A percentile compares a stretch with the other conserved stretches of the same genome.
phyloP scores from a whole-genome alignment of 257 asterid species.

The Marsdenia floribunda region DNA sequence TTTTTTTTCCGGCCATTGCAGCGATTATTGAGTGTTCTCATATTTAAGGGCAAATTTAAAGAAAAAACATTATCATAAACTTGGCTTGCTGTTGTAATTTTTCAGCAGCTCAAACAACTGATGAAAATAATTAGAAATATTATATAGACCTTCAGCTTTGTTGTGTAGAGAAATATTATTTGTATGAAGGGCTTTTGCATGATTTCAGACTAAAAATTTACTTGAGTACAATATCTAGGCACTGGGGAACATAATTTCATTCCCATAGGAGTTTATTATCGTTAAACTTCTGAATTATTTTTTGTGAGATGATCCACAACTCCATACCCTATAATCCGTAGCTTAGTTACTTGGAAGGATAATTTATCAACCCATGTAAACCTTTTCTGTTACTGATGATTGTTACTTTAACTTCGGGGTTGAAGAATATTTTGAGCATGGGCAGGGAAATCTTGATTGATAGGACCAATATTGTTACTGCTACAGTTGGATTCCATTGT shows the following conservation, averaged over 20 bases:
- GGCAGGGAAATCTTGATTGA: neutral
- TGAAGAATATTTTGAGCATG: neutral
- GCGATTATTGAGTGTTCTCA: neutral
- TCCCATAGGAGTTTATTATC: neutral
- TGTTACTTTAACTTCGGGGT: neutral
- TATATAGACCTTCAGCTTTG: neutral
- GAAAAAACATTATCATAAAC: too few relatives aligned
- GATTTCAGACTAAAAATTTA: neutral
- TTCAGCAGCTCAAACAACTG: neutral
- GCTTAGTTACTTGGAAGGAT: neutral
- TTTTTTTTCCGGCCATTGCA: neutral
- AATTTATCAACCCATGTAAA: neutral
- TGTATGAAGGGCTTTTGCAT: neutral
- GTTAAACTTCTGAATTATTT: neutral
- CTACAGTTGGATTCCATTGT: neutral
- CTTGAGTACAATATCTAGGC: neutral
- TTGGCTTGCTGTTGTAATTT: too few relatives aligned
- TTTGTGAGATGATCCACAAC: neutral
- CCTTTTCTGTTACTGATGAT: neutral
- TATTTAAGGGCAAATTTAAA: neutral
- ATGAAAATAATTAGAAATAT: neutral
- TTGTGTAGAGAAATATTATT: neutral
- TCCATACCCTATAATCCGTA: neutral
- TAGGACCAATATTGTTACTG: neutral
- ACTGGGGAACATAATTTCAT: neutral